phyloP scores from a whole-genome alignment of 352 stramenopile species.

The Blastocystis sp. region DNA sequence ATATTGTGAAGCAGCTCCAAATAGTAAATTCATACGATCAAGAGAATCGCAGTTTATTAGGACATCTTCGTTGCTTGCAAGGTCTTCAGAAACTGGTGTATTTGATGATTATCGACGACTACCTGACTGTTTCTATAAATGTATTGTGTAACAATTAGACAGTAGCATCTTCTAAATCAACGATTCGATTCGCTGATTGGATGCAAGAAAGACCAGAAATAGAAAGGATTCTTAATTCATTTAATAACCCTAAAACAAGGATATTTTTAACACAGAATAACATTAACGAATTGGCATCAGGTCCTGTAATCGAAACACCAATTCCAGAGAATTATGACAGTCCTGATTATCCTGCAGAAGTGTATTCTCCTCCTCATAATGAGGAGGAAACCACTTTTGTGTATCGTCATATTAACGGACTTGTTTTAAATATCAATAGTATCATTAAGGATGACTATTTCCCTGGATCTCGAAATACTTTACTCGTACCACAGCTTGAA shows the following conservation, averaged over 20 bases:
- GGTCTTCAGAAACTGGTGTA: conserved; percentile 49
- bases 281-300: conserved; percentile 71
- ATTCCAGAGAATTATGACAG: neutral
- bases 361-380: conserved; percentile 69
- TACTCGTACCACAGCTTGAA: conserved; percentile 66
- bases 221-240: neutral
- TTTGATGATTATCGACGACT: conserved; percentile 57
- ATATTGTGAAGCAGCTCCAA: neutral
- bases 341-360: conserved; percentile 33
- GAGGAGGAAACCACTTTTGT: conserved; percentile 73
- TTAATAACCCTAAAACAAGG: conserved; percentile 61
- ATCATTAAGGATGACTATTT: conserved; percentile 83
- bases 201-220: conserved; percentile 60
- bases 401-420: conserved; percentile 73
- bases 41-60: neutral
- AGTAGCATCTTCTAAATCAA: neutral
- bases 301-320: neutral
- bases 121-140: neutral
- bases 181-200: conserved; percentile 47
- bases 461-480: conserved; percentile 66
- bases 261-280: conserved; percentile 70
- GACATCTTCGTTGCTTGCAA: conserved; percentile 21
- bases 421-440: conserved; percentile 70
- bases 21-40: neutral
- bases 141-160: neutral